A percentile compares a stretch with the other conserved stretches of the same genome.
phyloP scores from a whole-genome alignment of 768 basidiomycete genomes.

The Mycena vulgaris region DNA sequence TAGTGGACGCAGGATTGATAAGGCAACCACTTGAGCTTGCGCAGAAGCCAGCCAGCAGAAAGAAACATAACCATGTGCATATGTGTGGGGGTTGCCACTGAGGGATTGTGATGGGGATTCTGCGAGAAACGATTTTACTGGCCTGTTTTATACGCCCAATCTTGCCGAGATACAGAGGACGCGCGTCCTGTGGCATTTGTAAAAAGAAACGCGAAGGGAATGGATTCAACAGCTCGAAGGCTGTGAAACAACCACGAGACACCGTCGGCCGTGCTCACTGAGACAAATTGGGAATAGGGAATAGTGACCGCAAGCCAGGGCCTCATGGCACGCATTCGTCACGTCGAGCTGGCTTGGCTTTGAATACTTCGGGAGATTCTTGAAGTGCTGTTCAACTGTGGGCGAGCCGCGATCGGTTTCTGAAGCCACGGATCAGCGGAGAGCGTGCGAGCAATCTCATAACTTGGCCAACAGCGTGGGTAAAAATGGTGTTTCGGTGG shows the following conservation, averaged over 20 bases:
- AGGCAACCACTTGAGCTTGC: neutral
- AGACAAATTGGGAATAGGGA: slow-evolving; percentile 12
- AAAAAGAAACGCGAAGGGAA: slow-evolving; percentile 5
- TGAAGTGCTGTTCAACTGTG: slow-evolving; percentile 11
- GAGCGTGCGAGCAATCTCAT: slow-evolving; percentile 3
- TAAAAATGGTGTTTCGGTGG: slow-evolving; percentile 4
- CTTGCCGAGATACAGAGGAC: slow-evolving; percentile 15
- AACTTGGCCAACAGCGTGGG: neutral
- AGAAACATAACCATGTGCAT: slow-evolving; percentile 12
- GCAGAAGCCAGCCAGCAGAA: slow-evolving; percentile 11
- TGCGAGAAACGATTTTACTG: slow-evolving; percentile 8
- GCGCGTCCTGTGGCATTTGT: slow-evolving; percentile 1
- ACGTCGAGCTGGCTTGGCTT: too few relatives aligned
- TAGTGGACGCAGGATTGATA: slow-evolving; percentile 4
- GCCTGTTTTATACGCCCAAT: slow-evolving; percentile 13
- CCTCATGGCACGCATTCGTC: neutral
- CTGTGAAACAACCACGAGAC: slow-evolving; percentile 18
- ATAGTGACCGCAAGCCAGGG: slow-evolving; percentile 7
- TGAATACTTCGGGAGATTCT: neutral
- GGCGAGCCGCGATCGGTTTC: slow-evolving; percentile 7
- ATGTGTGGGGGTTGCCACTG: slow-evolving; percentile 9
- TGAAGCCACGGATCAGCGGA: slow-evolving; percentile 10
- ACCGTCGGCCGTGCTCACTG: slow-evolving; percentile 11
- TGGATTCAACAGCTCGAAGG: slow-evolving; percentile 5
- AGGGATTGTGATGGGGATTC: slow-evolving; percentile 12